phyloP scores from a whole-genome alignment of 805 yeast species.

The Starmerella ratchasimensis region DNA sequence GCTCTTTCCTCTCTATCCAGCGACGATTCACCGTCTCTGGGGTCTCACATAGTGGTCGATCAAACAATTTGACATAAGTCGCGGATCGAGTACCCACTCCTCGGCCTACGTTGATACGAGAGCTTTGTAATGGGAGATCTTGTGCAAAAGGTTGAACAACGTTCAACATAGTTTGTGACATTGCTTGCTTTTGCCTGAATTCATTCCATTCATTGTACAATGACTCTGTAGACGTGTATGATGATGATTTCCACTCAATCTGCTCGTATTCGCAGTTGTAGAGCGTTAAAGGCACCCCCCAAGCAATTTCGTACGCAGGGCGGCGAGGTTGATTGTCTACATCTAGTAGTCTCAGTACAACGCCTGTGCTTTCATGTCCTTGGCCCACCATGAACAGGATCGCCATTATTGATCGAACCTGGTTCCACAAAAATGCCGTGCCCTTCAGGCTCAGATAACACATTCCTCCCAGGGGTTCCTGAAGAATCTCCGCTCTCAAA shows the following conservation, averaged over 20 bases:
- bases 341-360: slow-evolving; percentile 49
- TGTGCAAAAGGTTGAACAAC: slow-evolving; percentile 20
- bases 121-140: not conserved
- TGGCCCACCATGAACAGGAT: slow-evolving; percentile 71
- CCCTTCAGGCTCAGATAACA: slow-evolving; percentile 71
- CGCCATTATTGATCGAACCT: slow-evolving; percentile 91
- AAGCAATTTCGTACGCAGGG: slow-evolving; percentile 80
- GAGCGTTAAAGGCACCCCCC: slow-evolving; percentile 72
- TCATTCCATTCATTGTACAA: slow-evolving; percentile 39
- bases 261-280: slow-evolving; percentile 69
- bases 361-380: slow-evolving; percentile 44
- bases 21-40: slow-evolving; percentile 58
- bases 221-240: slow-evolving; percentile 16
- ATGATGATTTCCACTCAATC: slow-evolving; percentile 45
- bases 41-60: slow-evolving; percentile 47
- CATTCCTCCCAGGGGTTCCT: slow-evolving; percentile 23
- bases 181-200: slow-evolving; percentile 40
- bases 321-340: slow-evolving; percentile 42
- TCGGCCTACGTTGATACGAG: slow-evolving; percentile 50
- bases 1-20: slow-evolving; percentile 30
- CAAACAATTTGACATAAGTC: slow-evolving; percentile 42
- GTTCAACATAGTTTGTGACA: slow-evolving; percentile 38
- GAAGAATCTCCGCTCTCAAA: slow-evolving; percentile 36
- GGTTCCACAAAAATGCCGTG: slow-evolving; percentile 92
- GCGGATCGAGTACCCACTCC: slow-evolving; percentile 50